Percentiles rank a stretch among this genome's conserved stretches.
phyloP scores from a whole-genome alignment of 805 yeast species.

The Isabelozyma rhagii region DNA sequence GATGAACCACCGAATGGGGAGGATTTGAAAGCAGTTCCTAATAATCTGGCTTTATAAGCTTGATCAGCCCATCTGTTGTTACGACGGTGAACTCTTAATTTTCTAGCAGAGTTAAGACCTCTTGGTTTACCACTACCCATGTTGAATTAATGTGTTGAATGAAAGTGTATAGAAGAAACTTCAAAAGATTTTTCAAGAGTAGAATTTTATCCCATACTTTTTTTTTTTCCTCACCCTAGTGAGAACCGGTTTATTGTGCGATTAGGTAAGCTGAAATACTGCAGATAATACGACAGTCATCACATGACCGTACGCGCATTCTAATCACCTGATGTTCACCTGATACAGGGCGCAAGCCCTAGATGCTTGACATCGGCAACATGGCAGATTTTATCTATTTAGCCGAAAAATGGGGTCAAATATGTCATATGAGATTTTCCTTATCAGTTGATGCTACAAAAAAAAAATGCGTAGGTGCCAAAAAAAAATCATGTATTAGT shows the following conservation, averaged over 20 bases:
- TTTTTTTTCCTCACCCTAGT: neutral
- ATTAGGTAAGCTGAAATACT: neutral
- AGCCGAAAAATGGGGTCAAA: neutral
- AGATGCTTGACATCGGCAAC: neutral
- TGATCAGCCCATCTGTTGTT: slow-evolving; percentile 99
- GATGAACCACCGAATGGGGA: slow-evolving; percentile 99
- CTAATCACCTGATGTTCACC: neutral
- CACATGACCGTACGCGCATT: neutral
- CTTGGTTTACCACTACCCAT: slow-evolving; percentile 99
- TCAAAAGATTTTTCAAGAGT: neutral
- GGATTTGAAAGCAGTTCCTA: slow-evolving; percentile 99
- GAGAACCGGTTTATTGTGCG: neutral
- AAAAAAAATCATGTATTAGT: neutral
- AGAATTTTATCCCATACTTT: neutral
- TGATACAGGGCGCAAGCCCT: neutral
- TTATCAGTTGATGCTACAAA: neutral
- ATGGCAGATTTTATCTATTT: neutral
- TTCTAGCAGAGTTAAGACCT: slow-evolving; percentile 99
- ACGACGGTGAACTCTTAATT: slow-evolving; percentile 99
- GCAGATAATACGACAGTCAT: neutral
- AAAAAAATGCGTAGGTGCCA: neutral
- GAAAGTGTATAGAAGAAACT: neutral
- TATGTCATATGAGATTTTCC: neutral
- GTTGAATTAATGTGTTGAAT: slow-evolving; percentile 33
- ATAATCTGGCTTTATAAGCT: slow-evolving; percentile 96